Conservation (phyloP, 1,139 yeast genomes). For the Scheffersomyces illinoinensis region DNA sequence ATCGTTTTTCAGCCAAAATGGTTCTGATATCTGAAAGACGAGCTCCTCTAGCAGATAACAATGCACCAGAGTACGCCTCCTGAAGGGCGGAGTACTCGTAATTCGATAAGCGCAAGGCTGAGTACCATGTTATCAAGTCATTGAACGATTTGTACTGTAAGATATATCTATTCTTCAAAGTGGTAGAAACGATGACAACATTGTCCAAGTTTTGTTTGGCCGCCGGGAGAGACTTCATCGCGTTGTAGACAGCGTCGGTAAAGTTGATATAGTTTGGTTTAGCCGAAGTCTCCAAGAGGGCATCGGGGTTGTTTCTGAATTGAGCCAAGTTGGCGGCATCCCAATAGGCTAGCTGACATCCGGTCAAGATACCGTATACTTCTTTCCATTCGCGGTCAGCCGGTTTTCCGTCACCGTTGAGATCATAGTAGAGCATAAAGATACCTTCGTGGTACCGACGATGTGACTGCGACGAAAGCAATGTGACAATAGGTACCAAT, state of each 20-base stretch:
- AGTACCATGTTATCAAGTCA: constrained; percentile 67
- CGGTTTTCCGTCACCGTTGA: constrained; percentile 83
- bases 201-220: constrained; percentile 68
- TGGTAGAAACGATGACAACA: constrained; percentile 85
- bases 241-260: constrained; percentile 85
- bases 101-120: constrained; percentile 76
- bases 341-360: constrained; percentile 92
- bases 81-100: constrained; percentile 82
- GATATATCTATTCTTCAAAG: constrained; percentile 82
- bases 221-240: constrained; percentile 61
- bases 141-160: constrained; percentile 68
- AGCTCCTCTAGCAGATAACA: constrained; percentile 85
- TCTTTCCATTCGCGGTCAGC: constrained; percentile 86
- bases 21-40: constrained; percentile 83
- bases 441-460: constrained; percentile 76
- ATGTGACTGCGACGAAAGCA: constrained; percentile 70
- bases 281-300: constrained; percentile 53
- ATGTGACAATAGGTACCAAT: constrained; percentile 71
- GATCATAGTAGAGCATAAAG: constrained; percentile 69
- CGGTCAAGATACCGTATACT: constrained; percentile 87
- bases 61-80: constrained; percentile 94
- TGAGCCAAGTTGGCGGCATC: constrained; percentile 75
- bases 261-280: constrained; percentile 91
- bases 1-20: constrained; percentile 79
- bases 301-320: constrained; percentile 49